phyloP scores from a whole-genome alignment of 768 basidiomycete species.

The Pluteus cervinus region DNA sequence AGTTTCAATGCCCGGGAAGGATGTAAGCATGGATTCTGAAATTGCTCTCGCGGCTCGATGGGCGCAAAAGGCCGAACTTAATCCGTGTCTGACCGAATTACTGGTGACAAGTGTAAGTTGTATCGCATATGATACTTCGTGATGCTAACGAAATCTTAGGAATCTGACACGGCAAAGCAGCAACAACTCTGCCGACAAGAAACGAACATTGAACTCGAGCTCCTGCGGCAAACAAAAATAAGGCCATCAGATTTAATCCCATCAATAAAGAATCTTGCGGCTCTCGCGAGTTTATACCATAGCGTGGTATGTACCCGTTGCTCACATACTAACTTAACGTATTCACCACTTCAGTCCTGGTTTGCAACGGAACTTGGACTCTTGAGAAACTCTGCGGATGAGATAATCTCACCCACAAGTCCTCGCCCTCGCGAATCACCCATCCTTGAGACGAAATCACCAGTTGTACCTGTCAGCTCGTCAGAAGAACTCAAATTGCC shows the following conservation, averaged over 20 bases:
- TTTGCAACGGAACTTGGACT: constrained; percentile 67
- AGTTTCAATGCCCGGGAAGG: constrained; percentile 36
- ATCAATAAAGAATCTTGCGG: constrained; percentile 65
- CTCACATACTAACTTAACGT: not conserved
- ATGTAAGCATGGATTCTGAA: constrained; percentile 34
- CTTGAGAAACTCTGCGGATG: constrained; percentile 60
- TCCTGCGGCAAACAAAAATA: constrained; percentile 51
- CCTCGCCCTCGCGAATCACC: constrained; percentile 50
- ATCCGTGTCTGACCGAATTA: constrained; percentile 65
- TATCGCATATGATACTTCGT: not conserved
- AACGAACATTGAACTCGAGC: constrained; percentile 67
- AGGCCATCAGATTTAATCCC: constrained; percentile 60
- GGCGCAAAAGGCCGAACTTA: constrained; percentile 83
- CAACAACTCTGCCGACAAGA: constrained; percentile 69
- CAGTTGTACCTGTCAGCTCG: constrained; percentile 28
- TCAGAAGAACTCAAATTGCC: constrained; percentile 61
- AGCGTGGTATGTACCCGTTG: constrained; percentile 62
- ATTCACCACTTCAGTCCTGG: constrained; percentile 64
- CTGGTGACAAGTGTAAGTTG: constrained; percentile 43
- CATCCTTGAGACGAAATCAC: constrained; percentile 44
- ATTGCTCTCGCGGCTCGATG: constrained; percentile 67
- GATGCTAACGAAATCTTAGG: constrained; percentile 21
- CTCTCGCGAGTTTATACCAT: constrained; percentile 74
- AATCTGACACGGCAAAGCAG: constrained; percentile 33
- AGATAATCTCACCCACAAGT: no score